phyloP scores from a whole-genome alignment of 1,284 basidiomycete genomes.

The Rhizoctonia solani region DNA sequence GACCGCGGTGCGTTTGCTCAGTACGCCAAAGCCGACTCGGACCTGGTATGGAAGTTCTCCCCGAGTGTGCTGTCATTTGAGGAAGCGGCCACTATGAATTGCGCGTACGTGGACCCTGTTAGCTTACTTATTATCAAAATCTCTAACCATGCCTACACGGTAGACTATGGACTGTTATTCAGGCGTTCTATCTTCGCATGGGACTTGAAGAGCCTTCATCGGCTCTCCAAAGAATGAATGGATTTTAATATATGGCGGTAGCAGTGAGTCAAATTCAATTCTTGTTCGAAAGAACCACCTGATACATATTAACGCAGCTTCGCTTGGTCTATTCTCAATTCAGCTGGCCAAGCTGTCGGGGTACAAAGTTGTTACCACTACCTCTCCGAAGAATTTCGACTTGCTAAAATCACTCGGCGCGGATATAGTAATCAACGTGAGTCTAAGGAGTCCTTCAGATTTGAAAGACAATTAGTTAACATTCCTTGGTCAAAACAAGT shows the following conservation, averaged over 20 bases:
- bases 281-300: not conserved
- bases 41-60: slow-evolving; percentile 11
- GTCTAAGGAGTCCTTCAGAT: not conserved
- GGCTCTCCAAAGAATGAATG: not conserved
- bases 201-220: slow-evolving; percentile 36
- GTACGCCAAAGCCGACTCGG: not conserved
- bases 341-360: slow-evolving; percentile 46
- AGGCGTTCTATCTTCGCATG: slow-evolving; percentile 41
- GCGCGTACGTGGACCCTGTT: not conserved
- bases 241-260: not conserved
- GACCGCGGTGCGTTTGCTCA: not conserved
- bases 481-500: not conserved
- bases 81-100: slow-evolving; percentile 41
- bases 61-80: slow-evolving; percentile 39
- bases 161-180: slow-evolving; percentile 40
- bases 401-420: slow-evolving; percentile 46
- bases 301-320: slow-evolving; percentile 26
- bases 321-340: slow-evolving; percentile 44
- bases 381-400: slow-evolving; percentile 45
- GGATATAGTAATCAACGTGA: slow-evolving; percentile 43
- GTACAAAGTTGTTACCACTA: slow-evolving; percentile 44
- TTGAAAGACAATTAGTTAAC: slow-evolving; percentile 8
- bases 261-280: not conserved
- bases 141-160: not conserved
- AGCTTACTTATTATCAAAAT: not conserved